Conservation (phyloP, 1,139 yeast species). For the Saccharomyces hybrid region DNA sequence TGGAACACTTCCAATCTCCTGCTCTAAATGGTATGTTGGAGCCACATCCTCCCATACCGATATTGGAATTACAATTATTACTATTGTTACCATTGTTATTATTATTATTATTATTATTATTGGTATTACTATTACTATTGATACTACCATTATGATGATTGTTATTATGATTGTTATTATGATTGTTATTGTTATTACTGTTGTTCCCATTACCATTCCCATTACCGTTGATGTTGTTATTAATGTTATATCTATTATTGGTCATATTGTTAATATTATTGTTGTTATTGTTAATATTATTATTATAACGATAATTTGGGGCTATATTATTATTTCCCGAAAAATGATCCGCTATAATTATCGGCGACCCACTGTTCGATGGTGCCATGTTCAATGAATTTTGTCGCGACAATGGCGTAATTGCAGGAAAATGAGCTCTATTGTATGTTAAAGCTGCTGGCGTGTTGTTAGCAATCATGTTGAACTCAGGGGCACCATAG, state of each 20-base stretch:
- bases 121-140: slow-evolving; percentile 10
- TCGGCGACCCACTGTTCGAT: background rate
- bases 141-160: background rate
- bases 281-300: slow-evolving; percentile 4
- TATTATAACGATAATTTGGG: slow-evolving; percentile 2
- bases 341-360: background rate
- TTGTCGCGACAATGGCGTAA: background rate
- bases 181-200: slow-evolving; percentile 8
- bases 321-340: background rate
- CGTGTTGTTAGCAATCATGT: background rate
- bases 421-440: background rate
- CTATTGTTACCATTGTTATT: slow-evolving; percentile 9
- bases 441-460: background rate
- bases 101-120: slow-evolving; percentile 10
- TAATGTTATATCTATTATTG: slow-evolving; percentile 5
- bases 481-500: background rate
- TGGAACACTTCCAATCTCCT: slow-evolving; percentile 91
- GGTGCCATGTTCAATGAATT: background rate
- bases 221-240: background rate
- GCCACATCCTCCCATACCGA: slow-evolving; percentile 22
- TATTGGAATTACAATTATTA: slow-evolving; percentile 9
- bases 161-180: background rate
- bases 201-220: background rate
- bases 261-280: slow-evolving; percentile 2
- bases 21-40: slow-evolving; percentile 81